Percentiles rank a stretch among this genome's conserved stretches.
phyloP scores from a whole-genome alignment of 2,329 filamentous ascomycete species.

The Colletotrichum sp. region DNA sequence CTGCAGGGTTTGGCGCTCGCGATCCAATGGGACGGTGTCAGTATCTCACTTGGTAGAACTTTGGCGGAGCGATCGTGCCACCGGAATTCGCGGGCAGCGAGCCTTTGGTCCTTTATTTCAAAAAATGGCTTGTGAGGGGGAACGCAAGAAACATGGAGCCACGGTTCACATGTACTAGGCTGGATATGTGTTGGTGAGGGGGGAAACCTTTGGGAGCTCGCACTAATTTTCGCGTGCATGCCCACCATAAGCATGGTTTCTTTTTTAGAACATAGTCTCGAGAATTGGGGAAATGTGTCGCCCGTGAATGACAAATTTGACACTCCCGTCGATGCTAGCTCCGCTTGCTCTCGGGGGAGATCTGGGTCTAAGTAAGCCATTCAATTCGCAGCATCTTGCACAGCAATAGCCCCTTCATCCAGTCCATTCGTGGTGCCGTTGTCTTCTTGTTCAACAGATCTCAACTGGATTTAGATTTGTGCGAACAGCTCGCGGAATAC shows the following conservation, averaged over 20 bases:
- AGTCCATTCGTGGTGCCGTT: fast-evolving
- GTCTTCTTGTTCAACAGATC: not conserved
- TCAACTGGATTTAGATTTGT: not conserved
- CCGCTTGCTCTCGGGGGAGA: not conserved
- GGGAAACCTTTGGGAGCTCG: not conserved
- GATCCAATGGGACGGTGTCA: not conserved
- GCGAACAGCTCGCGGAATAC: not conserved
- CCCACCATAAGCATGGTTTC: not conserved
- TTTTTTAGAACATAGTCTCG: not conserved
- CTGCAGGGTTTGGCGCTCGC: not conserved
- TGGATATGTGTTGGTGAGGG: not conserved
- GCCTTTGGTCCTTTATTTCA: not conserved
- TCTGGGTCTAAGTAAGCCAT: not conserved
- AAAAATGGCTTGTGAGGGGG: not conserved
- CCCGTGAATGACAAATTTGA: not conserved
- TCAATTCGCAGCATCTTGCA: not conserved
- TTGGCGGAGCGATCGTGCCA: not conserved
- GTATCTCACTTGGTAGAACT: not conserved
- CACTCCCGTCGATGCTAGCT: not conserved
- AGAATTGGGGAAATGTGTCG: not conserved
- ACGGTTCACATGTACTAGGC: not conserved
- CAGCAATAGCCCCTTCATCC: not conserved
- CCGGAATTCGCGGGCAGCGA: not conserved
- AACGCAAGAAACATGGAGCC: not conserved
- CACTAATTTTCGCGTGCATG: not conserved